Conservation (phyloP, 1,139 yeast species). For the Hansenula lynferdii region DNA sequence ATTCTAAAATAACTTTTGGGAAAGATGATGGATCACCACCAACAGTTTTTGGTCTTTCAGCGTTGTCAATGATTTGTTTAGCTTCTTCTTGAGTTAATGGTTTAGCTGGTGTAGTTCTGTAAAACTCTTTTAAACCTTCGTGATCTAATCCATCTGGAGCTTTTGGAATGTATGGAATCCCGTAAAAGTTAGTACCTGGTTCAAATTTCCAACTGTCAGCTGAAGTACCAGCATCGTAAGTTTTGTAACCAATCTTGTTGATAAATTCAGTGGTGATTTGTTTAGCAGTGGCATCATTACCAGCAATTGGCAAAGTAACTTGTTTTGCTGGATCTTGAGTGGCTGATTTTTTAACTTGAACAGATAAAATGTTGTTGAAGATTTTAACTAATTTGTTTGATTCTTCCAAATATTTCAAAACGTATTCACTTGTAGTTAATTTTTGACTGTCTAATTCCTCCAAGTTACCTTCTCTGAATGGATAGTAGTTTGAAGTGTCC, state of each 20-base stretch:
- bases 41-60: not conserved
- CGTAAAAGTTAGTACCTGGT: not conserved
- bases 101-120: not conserved
- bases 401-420: not conserved
- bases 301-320: not conserved
- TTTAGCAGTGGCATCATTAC: not conserved
- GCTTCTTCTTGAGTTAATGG: not conserved
- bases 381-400: not conserved
- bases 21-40: not conserved
- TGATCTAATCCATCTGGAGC: not conserved
- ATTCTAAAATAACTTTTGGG: no score
- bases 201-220: not conserved
- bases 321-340: not conserved
- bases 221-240: not conserved
- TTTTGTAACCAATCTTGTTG: not conserved
- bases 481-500: constrained; percentile 1
- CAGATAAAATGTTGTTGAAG: not conserved
- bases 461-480: not conserved
- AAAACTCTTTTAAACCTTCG: not conserved
- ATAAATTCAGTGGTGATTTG: not conserved
- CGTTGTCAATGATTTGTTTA: not conserved
- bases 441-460: not conserved
- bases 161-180: not conserved
- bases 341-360: not conserved
- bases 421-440: constrained; percentile 1